Conservation (phyloP, 352 stramenopile species). For the Peronosclerospora sorghi region DNA sequence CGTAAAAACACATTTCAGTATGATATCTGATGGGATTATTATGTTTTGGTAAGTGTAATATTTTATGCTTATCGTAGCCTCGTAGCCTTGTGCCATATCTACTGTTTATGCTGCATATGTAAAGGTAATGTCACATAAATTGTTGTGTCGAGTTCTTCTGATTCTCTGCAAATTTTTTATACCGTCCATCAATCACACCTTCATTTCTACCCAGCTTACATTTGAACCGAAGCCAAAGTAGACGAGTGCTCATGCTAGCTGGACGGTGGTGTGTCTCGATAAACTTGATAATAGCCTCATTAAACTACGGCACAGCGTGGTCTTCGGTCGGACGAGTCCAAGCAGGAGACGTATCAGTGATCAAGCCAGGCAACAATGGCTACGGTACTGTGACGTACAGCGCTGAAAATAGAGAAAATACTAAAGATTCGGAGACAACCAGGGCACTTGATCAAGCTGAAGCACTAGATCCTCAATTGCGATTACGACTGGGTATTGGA, state of each 20-base stretch:
- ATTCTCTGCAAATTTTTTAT: no score
- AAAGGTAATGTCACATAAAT: background rate
- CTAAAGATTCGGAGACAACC: conserved; percentile 3
- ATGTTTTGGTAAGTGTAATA: no score
- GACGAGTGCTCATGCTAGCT: conserved; percentile 4
- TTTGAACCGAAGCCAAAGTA: background rate
- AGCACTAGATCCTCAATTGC: conserved; percentile 14
- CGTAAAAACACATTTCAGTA: conserved; percentile 25
- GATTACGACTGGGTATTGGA: conserved; percentile 17
- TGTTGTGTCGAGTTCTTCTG: no score
- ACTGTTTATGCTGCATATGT: no score
- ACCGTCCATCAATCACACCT: no score
- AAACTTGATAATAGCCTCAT: conserved; percentile 1
- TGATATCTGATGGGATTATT: background rate
- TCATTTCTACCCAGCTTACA: background rate
- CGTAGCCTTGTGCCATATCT: no score
- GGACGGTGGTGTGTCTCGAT: conserved; percentile 2
- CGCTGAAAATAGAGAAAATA: conserved; percentile 5
- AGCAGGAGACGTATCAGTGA: background rate
- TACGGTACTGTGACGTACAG: conserved; percentile 25
- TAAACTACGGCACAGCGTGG: conserved; percentile 1
- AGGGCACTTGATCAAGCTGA: conserved; percentile 15
- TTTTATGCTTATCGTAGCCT: no score
- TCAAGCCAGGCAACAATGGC: conserved; percentile 18
- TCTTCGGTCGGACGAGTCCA: conserved; percentile 7